These are phyloP conservation scores for Podaxis pistillaris DNA, from an alignment of 768 basidiomycete species.

Conservation along the genomic window DNA sequence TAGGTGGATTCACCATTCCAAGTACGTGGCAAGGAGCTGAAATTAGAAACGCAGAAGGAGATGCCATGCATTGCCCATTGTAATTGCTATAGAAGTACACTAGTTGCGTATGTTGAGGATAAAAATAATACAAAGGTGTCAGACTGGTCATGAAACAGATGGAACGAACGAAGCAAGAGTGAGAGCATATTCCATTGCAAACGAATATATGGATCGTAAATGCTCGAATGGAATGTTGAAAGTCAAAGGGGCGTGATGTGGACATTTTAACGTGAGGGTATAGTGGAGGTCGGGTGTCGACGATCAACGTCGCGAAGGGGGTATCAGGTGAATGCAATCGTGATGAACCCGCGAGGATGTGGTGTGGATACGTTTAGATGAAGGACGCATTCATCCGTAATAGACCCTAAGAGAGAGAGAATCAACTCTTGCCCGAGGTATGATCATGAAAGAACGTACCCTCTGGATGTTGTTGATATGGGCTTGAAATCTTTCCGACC, in stretches of 20 bases:
- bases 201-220: slow-evolving; percentile 6
- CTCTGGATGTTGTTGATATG: slow-evolving; percentile 73
- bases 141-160: not conserved
- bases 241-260: not conserved
- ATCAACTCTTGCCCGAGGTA: not conserved
- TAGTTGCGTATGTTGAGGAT: not conserved
- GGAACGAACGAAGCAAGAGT: not conserved
- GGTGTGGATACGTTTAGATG: not conserved
- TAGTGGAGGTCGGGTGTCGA: not conserved
- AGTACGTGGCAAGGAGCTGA: not conserved
- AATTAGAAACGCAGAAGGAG: not conserved
- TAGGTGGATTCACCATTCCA: not conserved
- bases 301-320: slow-evolving; percentile 10
- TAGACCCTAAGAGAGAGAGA: slow-evolving; percentile 1
- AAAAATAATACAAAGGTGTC: slow-evolving; percentile 1
- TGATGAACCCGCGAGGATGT: not conserved
- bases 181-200: not conserved
- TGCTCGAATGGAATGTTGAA: not conserved
- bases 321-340: slow-evolving; percentile 5
- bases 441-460: slow-evolving; percentile 46
- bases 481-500: slow-evolving; percentile 80
- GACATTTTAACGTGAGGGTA: not conserved
- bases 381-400: slow-evolving; percentile 5
- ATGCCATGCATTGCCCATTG: slow-evolving; percentile 5
- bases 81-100: slow-evolving; percentile 7